phyloP scores from a whole-genome alignment of 2,329 filamentous ascomycete genomes.

The Colletotrichum sp. region DNA sequence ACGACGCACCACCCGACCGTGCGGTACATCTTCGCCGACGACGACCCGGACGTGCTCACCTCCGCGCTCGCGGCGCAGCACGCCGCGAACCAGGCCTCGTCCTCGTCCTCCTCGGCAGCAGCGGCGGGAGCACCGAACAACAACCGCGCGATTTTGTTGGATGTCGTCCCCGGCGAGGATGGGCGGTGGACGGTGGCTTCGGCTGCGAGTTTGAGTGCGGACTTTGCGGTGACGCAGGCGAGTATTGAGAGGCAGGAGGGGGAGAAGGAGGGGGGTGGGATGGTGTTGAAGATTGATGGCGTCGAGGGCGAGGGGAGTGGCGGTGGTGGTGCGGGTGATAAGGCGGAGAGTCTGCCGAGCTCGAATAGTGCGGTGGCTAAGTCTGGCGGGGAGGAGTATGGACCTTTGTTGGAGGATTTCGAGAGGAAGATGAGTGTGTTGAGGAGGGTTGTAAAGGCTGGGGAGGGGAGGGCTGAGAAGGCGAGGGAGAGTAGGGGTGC shows the following conservation, averaged over 20 bases:
- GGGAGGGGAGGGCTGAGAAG: conserved; percentile 32
- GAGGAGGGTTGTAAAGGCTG: conserved; percentile 58
- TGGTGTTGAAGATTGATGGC: conserved; percentile 71
- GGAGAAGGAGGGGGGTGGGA: conserved; percentile 22
- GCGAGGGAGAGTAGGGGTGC: not conserved
- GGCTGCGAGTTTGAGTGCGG: conserved; percentile 73
- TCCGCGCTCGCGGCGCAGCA: conserved; percentile 57
- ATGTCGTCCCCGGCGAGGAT: conserved; percentile 50
- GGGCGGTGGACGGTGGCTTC: conserved; percentile 62
- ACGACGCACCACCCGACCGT: conserved; percentile 84
- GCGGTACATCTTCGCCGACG: conserved; percentile 93
- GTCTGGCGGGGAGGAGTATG: conserved; percentile 51
- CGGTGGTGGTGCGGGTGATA: conserved; percentile 16
- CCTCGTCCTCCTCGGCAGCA: conserved; percentile 29
- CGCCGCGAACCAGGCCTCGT: conserved; percentile 23
- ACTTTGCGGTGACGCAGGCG: conserved; percentile 68
- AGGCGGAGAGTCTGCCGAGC: conserved; percentile 12
- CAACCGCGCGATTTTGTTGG: conserved; percentile 59
- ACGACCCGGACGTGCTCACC: conserved; percentile 80
- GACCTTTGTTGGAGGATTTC: conserved; percentile 60
- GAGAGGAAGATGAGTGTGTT: conserved; percentile 61
- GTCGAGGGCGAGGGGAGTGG: conserved; percentile 36
- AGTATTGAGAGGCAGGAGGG: conserved; percentile 49
- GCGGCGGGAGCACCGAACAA: conserved; percentile 21
- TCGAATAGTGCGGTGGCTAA: conserved; percentile 33